These are phyloP conservation scores for Thermomucor indicae-seudaticae DNA, from an alignment of 371 early-diverging fungal genomes.

Conservation along the genomic window DNA sequence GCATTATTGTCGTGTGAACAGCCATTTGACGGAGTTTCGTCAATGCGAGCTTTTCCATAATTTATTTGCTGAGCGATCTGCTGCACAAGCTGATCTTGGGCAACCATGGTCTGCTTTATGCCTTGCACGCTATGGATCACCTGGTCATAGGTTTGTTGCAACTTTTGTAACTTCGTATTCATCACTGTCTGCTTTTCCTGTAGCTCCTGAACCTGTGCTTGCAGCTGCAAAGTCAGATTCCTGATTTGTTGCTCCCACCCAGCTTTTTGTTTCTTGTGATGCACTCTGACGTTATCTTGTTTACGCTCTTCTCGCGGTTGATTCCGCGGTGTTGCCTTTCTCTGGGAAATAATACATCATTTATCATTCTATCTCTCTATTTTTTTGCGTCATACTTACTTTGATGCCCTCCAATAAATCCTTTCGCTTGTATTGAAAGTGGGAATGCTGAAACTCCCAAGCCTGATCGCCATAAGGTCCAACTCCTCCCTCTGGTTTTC, in stretches of 20 bases:
- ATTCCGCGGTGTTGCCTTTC: constrained; percentile 15
- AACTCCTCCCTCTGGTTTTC: constrained; percentile 51
- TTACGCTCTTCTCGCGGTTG: neutral
- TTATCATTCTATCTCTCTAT: neutral
- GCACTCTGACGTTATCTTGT: constrained; percentile 2
- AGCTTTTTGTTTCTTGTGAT: neutral
- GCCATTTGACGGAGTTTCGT: neutral
- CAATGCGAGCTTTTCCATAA: no score
- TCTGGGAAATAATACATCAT: constrained; percentile 6
- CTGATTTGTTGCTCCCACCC: constrained; percentile 15
- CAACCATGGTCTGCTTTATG: constrained; percentile 46
- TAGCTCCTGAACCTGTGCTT: constrained; percentile 38
- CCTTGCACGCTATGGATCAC: constrained; percentile 52
- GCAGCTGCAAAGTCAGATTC: constrained; percentile 24
- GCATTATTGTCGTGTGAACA: neutral
- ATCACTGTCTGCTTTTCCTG: constrained; percentile 30
- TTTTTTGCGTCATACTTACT: constrained; percentile 12
- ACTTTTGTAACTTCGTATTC: constrained; percentile 22
- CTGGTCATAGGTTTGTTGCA: constrained; percentile 46
- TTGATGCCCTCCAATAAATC: constrained; percentile 62
- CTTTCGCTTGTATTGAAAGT: constrained; percentile 58
- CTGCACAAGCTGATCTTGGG: constrained; percentile 39
- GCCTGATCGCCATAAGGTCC: constrained; percentile 67
- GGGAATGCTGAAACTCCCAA: constrained; percentile 77
- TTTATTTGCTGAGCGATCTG: neutral